Base-by-base conservation (phyloP, 129 eudicot species). In the Flaveria sonorensis region DNA sequence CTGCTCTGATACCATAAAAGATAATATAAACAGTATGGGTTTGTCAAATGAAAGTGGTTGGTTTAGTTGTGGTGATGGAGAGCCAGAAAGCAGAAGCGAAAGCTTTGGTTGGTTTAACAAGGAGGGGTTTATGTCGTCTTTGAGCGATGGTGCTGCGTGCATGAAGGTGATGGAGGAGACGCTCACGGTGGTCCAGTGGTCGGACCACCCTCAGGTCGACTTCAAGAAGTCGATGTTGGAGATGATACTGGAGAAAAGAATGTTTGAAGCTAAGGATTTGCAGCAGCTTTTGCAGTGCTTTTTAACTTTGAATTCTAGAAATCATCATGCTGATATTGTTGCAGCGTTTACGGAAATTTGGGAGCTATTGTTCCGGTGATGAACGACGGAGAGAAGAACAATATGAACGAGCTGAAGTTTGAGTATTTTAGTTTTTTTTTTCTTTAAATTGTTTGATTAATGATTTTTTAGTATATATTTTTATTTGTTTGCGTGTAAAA, bases 191-290 rank as follows among this genome's bases (percentile, higher is more conserved):
- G 95, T 85, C 74, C 89, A 81, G 74, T 83, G 84, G 77, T 92
- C 97, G 24, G 73, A 82, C 45, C 80, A 87, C 36, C 97, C 97
- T 6, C 84, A 69, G 15, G 89, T 87, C 36, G 97, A 92, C 78
- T 92, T 92, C 83, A 91, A 89, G 88, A 78, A 51, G 65, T 92
- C 92, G n/a, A 92, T 92, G 96, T 0, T 82, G 86, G 97, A 89
- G 77, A 91, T 88, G 97, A 84, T 91, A 64, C 5, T 77, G 72
- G 97, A 88, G 83, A 89, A 87, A 59, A 57, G 89, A 76, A 88
- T 91, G 68, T 77, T 85, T n/a, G 92, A 87, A 64, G 80, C 88
- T 0, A 82, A 83, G 60, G 89, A 91, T 66, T 64, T 91, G 85
- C 90, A 91, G 71, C 70, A 88, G 79, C 80, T 91, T 24, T 79